Base-by-base conservation (phyloP, 495 filamentous ascomycete genomes). In the Cercophora scortea region DNA sequence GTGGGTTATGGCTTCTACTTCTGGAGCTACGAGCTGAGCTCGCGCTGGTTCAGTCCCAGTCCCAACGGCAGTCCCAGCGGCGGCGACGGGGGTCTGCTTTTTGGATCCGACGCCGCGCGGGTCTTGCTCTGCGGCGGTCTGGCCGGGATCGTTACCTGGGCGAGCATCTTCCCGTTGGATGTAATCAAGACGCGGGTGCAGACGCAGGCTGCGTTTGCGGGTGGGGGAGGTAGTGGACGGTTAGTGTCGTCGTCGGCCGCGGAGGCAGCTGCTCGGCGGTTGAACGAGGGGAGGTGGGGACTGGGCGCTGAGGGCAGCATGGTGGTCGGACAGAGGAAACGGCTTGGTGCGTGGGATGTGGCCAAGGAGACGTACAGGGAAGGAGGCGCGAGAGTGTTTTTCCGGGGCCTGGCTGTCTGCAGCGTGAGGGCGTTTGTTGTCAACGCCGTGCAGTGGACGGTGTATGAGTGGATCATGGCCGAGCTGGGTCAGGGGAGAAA, bases 1-100 rank as follows among this genome's bases (percentile, higher is more conserved):
- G 78, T 95, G 52, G 90, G 90, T 16, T 95, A 94, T 65, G 90
- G 90, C 4, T 95, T 95, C 62, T 95, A 95, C 64, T 96, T 95
- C 66, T 90, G 84, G 83, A 82, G 84, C 12, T 96, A 95, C 61
- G 87, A 95, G 66, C 70, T 87, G 38, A 79, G 71, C 55, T 86
- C 82, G 48, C 76, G 78, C 16, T 70, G 73, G 48, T 62, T 86
- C 60, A 64, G 49, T 13, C 34, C 44, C 43, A 8, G 35, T 7
- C 39, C 8, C 39, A 13, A 11, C 11, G 40, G 15, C n/a, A 55
- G 16, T 17, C 48, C 18, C 36, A 38, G 19, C 6, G 58, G 71
- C 40, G 69, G 35, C 2, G 19, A 13, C 8, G 32, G 32, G 7
- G 38, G 45, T 10, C 36, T 38, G 10, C 13, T 38, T 15, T 17